Base-by-base conservation (phyloP, 140 eudicot species). In the Bidens hawaiensis region DNA sequence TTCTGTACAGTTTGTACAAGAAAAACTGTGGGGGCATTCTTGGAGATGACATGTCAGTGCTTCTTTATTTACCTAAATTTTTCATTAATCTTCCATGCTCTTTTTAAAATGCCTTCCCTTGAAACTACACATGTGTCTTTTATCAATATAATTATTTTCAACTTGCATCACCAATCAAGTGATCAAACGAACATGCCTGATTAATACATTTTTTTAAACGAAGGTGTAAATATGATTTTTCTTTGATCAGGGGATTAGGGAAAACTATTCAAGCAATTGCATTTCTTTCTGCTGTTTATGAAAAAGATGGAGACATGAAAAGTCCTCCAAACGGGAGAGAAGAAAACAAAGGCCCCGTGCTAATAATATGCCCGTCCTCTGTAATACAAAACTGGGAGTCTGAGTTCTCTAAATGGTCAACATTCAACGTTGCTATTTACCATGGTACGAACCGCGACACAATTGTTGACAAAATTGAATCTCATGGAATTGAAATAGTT, bases 221-320 rank as follows among this genome's bases (percentile, higher is more conserved):
- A 28, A n/a, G 17, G 22, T 9, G 24, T n/a, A 15, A 55, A 30
- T 16, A 7, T 3, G 28, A 16, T n/a, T n/a, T n/a, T n/a, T n/a
- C n/a, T n/a, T 62, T 28, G 36, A 79, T 70, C 74, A 91, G 99
- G 96, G 99, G 99, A 75, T 48, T 91, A 53, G 99, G 99, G 23
- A 91, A 91, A 83, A 91, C 99, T 30, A 91, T 91, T 24, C 99
- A 91, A 71, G 83, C 96, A 43, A 91, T 91, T 69, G 99, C 99
- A 28, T 87, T 91, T 72, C 82, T 91, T 68, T 78, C 96, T 67
- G 96, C 96, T 71, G 82, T 91, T 11, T 87, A 53, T 66, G 75
- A 64, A 22, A 90, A 87, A 72, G 97, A 82, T 54, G 90, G 63
- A 42, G 90, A 79, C 36, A 38, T 74, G 33, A 56, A 59, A 17